Evolutionary conservation across 2,329 filamentous ascomycete species (phyloP), one percentile per base, ranked within the genome.

Genomic region (Triangularia verruculosa): DNA sequence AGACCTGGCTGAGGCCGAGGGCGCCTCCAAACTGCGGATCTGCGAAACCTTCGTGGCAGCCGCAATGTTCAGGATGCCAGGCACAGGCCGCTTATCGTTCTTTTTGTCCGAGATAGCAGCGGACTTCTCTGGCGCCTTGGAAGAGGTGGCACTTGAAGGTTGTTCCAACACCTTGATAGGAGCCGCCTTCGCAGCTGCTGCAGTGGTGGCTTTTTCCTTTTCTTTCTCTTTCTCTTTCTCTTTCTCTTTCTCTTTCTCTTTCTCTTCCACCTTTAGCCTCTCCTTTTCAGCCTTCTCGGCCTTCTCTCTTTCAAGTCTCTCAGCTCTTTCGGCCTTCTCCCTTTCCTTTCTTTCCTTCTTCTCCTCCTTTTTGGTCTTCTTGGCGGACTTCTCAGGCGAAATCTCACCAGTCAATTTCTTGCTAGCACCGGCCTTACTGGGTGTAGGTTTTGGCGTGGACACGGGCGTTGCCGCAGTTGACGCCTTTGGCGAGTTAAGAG

Each of bases 41-140:
- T 72, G 66, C 3, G 69, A 61, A 8, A 66, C 67, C 70, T 81
- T 82, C 20, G 78, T 78, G 3, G 83, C 77, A 3, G 82, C 80
- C 1, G 82, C 78, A 61, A 83, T 83, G 64, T 84, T 83, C 30
- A 85, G 69, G 24, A 77, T 74, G 9, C 77, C 77, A 2, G 79
- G 77, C 5, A 76, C 69, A 1, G 77, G 75, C 30, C 78, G 79
- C 66, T 78, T 78, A 51, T 78, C 73, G 25, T 39, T 9, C 51
- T 66, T 64, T 53, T 66, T 67, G 53, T 66, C 67, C 7, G 53
- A 20, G 6, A 56, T 2, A 39, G 60, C 61, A 0, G 25, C 7
- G 24, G 32, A 24, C 61, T 68, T 69, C 25, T 69, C 68, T 7
- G 70, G 62, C 20, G 71, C 68, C 30, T 74, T 72, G 39, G 39